Base-by-base conservation (phyloP, 495 filamentous ascomycete genomes). In the Penicillium flavigenum region DNA sequence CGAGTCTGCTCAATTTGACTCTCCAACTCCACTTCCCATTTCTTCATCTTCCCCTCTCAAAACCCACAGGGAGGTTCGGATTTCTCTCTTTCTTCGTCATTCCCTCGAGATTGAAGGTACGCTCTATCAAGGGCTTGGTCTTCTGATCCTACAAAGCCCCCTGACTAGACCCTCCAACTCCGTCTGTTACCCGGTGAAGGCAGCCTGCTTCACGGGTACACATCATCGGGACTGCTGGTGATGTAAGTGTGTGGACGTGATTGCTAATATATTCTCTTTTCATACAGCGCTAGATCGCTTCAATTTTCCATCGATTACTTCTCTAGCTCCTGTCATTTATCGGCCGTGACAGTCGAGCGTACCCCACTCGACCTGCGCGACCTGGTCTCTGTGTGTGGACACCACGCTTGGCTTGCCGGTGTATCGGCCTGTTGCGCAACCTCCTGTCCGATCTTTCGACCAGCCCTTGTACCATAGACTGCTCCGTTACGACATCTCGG, bases 201-300 rank as follows among this genome's bases (percentile, higher is more conserved):
- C 53, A 46, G 46, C 48, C 22, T 51, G 47, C 52, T 61, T 43
- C 53, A 54, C 26, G 34, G 59, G 44, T 56, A 54, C 60, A 59
- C 63, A 62, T 50, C 63, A 66, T 64, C 59, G 47, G 61, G 57
- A 45, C 42, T 57, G 54, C 61, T 38, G 54, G 55, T 66, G 66
- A 69, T 62, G 59, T 57, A 59, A 63, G 59, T 51, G 47, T 43
- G 32, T 57, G 34, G 39, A 51, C 47, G 34, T 16, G 45, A 65
- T 69, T 59, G 66, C 73, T 76, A 57, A 76, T 39, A 20, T 11
- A 45, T 54, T 31, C 41, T 59, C 19, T 49, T 38, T 12, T 55
- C 27, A 38, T 22, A 42, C 51, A 76, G 74, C 74, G 74, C 71
- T 57, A 67, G 68, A 47, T 64, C 71, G 71, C 67, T 69, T 68